These are phyloP conservation scores for Aphanomyces cochlioides DNA, from an alignment of 352 stramenopile species.

Conservation along the genomic window DNA sequence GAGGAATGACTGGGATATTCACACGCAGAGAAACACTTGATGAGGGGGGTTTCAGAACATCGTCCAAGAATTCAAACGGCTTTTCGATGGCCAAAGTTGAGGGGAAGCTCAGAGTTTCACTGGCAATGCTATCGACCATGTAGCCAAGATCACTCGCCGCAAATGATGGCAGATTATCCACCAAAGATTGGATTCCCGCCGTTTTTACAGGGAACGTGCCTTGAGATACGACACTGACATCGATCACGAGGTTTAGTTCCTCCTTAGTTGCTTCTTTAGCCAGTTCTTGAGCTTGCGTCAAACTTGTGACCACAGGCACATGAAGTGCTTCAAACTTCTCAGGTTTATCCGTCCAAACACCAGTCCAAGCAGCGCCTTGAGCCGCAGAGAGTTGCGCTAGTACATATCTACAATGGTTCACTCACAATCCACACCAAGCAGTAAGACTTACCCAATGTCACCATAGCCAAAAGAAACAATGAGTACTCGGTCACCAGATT, in stretches of 20 bases:
- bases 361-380: constrained; percentile 18
- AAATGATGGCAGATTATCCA: constrained; percentile 1
- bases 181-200: constrained; percentile 2
- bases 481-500: constrained; percentile 13
- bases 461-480: constrained; percentile 18
- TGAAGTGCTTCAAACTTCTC: constrained; percentile 12
- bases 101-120: constrained; percentile 22
- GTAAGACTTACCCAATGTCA: constrained; percentile 19
- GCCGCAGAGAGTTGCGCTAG: constrained; percentile 9
- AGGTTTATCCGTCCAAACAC: constrained; percentile 10
- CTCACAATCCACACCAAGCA: too few species aligned
- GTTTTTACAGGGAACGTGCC: not conserved
- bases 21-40: constrained; percentile 19
- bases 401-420: constrained; percentile 17
- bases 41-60: not conserved
- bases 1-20: constrained; percentile 17
- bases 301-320: not conserved
- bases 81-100: constrained; percentile 19
- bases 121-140: constrained; percentile 25
- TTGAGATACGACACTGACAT: constrained; percentile 11
- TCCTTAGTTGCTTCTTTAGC: not conserved
- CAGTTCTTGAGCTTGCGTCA: constrained; percentile 9
- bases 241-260: constrained; percentile 16
- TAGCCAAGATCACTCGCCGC: not conserved
- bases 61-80: constrained; percentile 8